Evolutionary conservation across 1,284 basidiomycete genomes (phyloP), one percentile per base, ranked within the genome.

Genomic region (Rhodotorula sp.): DNA sequence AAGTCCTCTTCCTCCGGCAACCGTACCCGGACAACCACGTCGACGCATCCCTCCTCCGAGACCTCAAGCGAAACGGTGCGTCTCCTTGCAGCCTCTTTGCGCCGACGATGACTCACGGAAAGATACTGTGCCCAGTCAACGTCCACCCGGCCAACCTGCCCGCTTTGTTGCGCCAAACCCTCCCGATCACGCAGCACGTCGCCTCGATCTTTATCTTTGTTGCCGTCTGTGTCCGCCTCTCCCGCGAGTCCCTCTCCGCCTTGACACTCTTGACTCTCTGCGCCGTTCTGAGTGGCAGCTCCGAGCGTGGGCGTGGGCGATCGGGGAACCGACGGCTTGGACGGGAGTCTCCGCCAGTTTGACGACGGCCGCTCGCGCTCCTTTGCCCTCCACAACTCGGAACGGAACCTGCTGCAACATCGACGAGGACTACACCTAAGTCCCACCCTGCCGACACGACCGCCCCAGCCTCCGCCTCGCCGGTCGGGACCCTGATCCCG

Each of bases 111-210:
- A 30, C 17, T 44, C 24, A 59, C 60, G 42, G 2, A 1, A 3
- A n/a, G 14, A 51, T 12, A 2, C 0, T 72, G 70, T 62, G 67
- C 57, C n/a, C 77, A 93, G 91, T 88, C 64, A 91, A 91, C 78
- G 87, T 89, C 76, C 86, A 84, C 24, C 86, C 87, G 10, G 89
- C 91, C 79, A 86, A 86, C 15, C 92, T 92, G 77, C 86, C 85
- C 83, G 84, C 87, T 20, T 82, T 96, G 44, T 85, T 94, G 17
- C 78, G 88, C 60, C 84, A 89, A 6, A 87, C 90, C 24, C 88
- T 88, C 64, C 86, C 91, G 4, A 87, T 96, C 69, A 89, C 89
- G n/a, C 91, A 95, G 78, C 91, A 94, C 78, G 81, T 94, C 30
- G 86, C 87, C 3, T 86, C 88, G 45, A 89, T 93, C 68, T 89